Evolutionary conservation across 2,329 filamentous ascomycete genomes (phyloP), one percentile per base, ranked within the genome.

Genomic region (Aspergillus sp.): DNA sequence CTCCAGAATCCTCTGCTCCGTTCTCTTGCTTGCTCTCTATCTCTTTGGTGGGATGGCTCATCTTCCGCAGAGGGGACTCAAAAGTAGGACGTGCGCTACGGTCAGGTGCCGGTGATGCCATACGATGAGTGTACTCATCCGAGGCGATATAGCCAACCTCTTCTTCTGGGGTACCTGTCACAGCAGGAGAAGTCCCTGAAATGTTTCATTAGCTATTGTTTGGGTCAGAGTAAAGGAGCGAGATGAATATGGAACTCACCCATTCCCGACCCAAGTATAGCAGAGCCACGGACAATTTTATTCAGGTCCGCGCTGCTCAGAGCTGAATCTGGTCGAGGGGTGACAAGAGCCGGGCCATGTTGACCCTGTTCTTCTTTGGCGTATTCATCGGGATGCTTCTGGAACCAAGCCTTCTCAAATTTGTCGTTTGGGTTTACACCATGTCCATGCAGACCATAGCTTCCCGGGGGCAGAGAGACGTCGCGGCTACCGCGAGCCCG

Each of bases 371-470:
- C 87, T 67, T 91, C 88, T 63, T 85, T 81, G 46, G 79, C 76
- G 29, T 85, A 74, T 55, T 80, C 78, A 40, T 96, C 87, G 0
- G 91, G 91, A 60, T 95, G 89, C 69, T 93, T 96, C 59, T 88
- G 81, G 62, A 93, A 94, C 78, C 94, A 96, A 28, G 86, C 86
- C 70, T 86, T 87, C 59, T 95, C 88, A 36, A 97, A 86, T 62
- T 85, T 88, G 69, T 94, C 87, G 47, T 81, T 80, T 3, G 84
- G 76, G 12, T 79, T 76, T 28, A 86, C 75, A 45, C 88, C 89
- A 61, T 96, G 91, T 40, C 90, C 88, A 59, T 94, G 90, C 46
- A 95, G 79, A 51, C 91, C 90, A 61, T 97, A 97, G 71, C 89
- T 95, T 48, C 88, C 91, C 3, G 89, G 86, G 1, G 90, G 90